Base-by-base conservation (phyloP, 2,329 filamentous ascomycete genomes). In the Monosporascus sp. region DNA sequence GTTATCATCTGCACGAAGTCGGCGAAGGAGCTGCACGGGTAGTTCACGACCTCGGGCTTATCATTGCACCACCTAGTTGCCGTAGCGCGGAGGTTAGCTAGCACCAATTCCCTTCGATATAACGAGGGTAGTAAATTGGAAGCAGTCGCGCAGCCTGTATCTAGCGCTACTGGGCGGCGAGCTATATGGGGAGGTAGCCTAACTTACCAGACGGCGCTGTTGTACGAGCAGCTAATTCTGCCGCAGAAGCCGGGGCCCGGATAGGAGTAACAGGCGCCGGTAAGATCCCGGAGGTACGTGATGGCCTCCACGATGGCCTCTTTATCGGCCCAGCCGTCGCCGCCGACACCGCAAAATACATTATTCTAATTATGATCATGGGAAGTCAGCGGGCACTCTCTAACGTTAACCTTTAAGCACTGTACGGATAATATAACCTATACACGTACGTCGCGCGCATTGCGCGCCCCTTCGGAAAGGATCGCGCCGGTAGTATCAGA, bases 41-140 rank as follows among this genome's bases (percentile, higher is more conserved):
- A 50, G 17, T 38, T 31, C n/a, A 17, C 20, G 17, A 24, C 16
- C 37, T 45, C n/a, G 5, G 38, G n/a, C 34, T 50, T 50, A 26
- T 51, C 49, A 26, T 51, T 51, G 40, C 49, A 51, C 49, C 49
- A 51, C 19, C 49, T 51, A 51, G 7, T 16, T 31, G 36, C 31
- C 31, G 11, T 34, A 34, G 31, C 31, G 31, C 11, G 4, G 31
- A 14, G 11, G 31, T 34, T 34, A 34, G 31, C 31, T 3, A 34
- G 31, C 9, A 14, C 27, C 3, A 2, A 31, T 31, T 5, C 9
- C 3, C 27, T 16, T 24, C 3, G 7, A 11, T 34, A 3, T 34
- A 36, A 48, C 31, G 17, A 48, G 27, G 3, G 16, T 31, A 27
- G 27, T 27, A 17, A 27, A 20, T 34, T 7, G 27, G 8, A 26